phyloP scores from a whole-genome alignment of 83 land plant species.

The Picea abies region DNA sequence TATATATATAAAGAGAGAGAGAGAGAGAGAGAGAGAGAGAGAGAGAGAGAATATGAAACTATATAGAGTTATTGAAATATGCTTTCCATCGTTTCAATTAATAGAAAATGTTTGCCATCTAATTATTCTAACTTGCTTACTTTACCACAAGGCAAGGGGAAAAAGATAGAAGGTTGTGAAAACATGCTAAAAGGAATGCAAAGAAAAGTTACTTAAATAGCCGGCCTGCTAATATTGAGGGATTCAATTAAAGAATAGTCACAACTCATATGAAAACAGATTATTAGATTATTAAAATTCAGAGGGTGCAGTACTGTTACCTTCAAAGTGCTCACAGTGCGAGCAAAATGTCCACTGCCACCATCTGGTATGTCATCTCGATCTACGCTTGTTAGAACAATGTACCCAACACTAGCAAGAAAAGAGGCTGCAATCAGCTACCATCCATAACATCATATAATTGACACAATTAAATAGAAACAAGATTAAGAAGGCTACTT shows the following conservation, averaged over 20 bases:
- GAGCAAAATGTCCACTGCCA: slow-evolving; percentile 91
- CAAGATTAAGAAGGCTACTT: not conserved
- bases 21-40: no score
- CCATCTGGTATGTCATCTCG: slow-evolving; percentile 94
- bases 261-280: not conserved
- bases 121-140: no score
- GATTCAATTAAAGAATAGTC: not conserved
- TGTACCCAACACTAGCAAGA: slow-evolving; percentile 81
- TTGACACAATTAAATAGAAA: not conserved
- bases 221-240: not conserved
- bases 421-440: not conserved
- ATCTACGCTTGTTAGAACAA: slow-evolving; percentile 94
- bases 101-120: no score
- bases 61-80: no score
- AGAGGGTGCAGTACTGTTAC: slow-evolving; percentile 21
- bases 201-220: not conserved
- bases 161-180: not conserved
- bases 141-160: not conserved
- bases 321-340: slow-evolving; percentile 84
- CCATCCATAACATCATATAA: not conserved
- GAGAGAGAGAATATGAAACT: not conserved
- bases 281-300: not conserved
- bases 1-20: no score
- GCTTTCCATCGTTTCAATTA: no score
- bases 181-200: not conserved